Conservation (phyloP, 768 basidiomycete species). For the Suillus clintonianus region DNA sequence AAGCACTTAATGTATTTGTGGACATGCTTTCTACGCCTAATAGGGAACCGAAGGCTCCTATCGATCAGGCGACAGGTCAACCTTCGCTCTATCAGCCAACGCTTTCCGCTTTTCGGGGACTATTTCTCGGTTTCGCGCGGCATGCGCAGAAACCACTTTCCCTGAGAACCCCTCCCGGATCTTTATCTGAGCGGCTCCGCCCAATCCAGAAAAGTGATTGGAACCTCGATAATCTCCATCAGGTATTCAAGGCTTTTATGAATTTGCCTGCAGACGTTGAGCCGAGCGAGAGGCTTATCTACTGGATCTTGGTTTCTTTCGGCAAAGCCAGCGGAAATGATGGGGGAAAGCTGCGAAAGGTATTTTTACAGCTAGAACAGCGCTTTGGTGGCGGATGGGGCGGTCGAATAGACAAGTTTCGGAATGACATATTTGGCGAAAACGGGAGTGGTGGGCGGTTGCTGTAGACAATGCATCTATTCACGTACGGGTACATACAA, state of each 20-base stretch:
- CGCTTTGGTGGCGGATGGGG: slow-evolving; percentile 51
- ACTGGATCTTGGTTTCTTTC: slow-evolving; percentile 71
- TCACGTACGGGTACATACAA: slow-evolving; percentile 4
- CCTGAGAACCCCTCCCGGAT: slow-evolving; percentile 15
- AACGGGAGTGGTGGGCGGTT: slow-evolving; percentile 3
- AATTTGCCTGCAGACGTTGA: slow-evolving; percentile 46
- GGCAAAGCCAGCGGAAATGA: slow-evolving; percentile 60
- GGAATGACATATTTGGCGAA: slow-evolving; percentile 38
- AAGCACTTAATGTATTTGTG: slow-evolving; percentile 56
- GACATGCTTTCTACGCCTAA: slow-evolving; percentile 64
- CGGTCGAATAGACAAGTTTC: slow-evolving; percentile 46
- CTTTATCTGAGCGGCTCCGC: slow-evolving; percentile 5
- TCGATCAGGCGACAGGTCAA: slow-evolving; percentile 26
- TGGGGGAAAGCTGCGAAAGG: slow-evolving; percentile 46
- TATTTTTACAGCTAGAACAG: slow-evolving; percentile 57
- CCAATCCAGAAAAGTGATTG: slow-evolving; percentile 37
- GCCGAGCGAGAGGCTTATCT: slow-evolving; percentile 50
- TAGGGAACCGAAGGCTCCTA: slow-evolving; percentile 35
- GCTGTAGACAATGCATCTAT: slow-evolving; percentile 1
- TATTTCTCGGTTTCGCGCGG: slow-evolving; percentile 76
- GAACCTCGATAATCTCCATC: slow-evolving; percentile 57
- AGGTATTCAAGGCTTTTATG: slow-evolving; percentile 65
- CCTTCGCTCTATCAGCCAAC: slow-evolving; percentile 43
- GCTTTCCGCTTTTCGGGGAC: slow-evolving; percentile 59
- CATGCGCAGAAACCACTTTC: slow-evolving; percentile 43